Base-by-base conservation (phyloP, 1,139 yeast genomes). In the Nakaseomyces bracarensis region DNA sequence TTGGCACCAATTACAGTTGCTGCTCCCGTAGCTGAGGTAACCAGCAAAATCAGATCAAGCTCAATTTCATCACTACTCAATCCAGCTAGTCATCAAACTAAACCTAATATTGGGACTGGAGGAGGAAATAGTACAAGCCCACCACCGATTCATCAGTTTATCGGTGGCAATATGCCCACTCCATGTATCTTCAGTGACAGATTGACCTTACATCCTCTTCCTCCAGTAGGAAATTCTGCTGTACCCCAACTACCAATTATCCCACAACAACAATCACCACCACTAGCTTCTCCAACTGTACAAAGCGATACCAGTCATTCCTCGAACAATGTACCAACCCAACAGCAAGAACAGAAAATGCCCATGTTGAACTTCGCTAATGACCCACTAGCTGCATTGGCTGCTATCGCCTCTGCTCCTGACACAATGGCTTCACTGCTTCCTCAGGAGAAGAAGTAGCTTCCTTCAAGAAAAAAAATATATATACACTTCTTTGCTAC, bases 321-420 rank as follows among this genome's bases (percentile, higher is more conserved):
- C 36, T 34, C n/a, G 14, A 27, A 27, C 16, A n/a, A 8, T 11
- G n/a, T 11, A 25, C 9, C 27, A 26, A 26, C n/a, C 14, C 28
- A 28, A 28, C 9, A 5, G 2, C 18, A 13, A 5, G 22, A 30
- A 19, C 34, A 16, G 34, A 30, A 30, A 30, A 21, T 30, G 14
- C 34, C 34, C 34, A 30, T 43, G 13, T 45, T 58, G 41, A 58
- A 58, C 38, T 60, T 60, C 40, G 55, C 61, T 4, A 54, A 52
- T 42, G 64, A 61, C 41, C 66, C 66, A 7, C 41, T 61, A 37
- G 65, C 65, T 15, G 65, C 65, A 1, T 46, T 61, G 15, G 66
- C 66, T 2, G 66, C 66, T 2, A 55, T 61, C 6, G 66, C 66
- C 6, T 61, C 66, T 3, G 58, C 62, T 2, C 57, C 61, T 9